Conservation (phyloP, 139 green algal genomes). For the Chlamydomonas sphaeroides region DNA sequence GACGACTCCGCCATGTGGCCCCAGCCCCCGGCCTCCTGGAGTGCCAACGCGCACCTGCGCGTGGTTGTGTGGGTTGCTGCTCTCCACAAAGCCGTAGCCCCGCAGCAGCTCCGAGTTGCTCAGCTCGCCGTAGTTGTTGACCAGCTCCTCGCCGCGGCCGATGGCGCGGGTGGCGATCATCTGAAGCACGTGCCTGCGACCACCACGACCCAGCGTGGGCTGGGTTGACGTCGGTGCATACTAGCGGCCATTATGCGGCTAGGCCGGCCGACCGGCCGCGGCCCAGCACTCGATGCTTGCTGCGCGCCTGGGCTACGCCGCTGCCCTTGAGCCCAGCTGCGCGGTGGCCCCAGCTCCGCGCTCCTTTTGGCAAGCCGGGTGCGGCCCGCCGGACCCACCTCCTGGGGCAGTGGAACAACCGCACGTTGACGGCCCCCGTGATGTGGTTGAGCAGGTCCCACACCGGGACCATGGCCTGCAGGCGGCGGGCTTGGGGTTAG, state of each 20-base stretch:
- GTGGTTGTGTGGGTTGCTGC: constrained; percentile 44
- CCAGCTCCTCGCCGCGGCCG: constrained; percentile 67
- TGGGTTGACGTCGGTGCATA: no score
- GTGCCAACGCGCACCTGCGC: constrained; percentile 50
- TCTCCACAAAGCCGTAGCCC: constrained; percentile 65
- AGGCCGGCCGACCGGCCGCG: no score
- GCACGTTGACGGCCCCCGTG: constrained; percentile 65
- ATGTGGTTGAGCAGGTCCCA: constrained; percentile 83
- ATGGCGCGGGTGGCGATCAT: constrained; percentile 78
- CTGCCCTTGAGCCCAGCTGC: no score
- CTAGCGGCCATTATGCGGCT: no score
- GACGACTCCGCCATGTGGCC: no score
- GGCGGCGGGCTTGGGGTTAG: no score
- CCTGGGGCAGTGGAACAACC: constrained; percentile 65
- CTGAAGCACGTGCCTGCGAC: constrained; percentile 57
- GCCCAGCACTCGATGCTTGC: no score
- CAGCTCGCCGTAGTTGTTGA: constrained; percentile 77
- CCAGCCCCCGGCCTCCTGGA: not conserved
- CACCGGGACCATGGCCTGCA: constrained; percentile 77
- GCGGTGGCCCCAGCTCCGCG: no score
- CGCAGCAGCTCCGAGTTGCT: constrained; percentile 76
- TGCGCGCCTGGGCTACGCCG: no score
- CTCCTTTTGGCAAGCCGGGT: no score
- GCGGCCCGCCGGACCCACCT: no score
- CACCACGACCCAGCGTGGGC: no score